Conservation (phyloP, 352 stramenopile genomes). For the Elongisporangium prolatum region DNA sequence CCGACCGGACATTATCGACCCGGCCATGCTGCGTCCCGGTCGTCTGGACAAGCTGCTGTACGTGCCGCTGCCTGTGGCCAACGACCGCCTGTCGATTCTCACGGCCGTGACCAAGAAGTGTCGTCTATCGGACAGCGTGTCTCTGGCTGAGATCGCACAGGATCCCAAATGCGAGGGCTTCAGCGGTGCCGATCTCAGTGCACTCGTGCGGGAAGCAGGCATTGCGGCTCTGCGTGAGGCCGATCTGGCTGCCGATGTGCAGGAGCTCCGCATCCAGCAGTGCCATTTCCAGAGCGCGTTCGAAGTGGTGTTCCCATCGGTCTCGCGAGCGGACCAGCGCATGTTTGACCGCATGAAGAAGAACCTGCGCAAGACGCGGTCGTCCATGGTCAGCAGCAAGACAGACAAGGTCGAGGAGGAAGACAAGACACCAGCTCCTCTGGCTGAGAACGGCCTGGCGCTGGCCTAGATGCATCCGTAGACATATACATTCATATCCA, state of each 20-base stretch:
- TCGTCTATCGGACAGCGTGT: constrained; percentile 55
- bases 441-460: not conserved
- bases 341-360: constrained; percentile 90
- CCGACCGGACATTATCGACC: constrained; percentile 98
- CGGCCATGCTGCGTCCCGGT: constrained; percentile 97
- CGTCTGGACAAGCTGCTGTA: constrained; percentile 99
- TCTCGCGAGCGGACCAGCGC: constrained; percentile 77
- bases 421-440: not conserved
- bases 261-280: constrained; percentile 48
- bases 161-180: constrained; percentile 92
- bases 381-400: constrained; percentile 16
- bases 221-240: constrained; percentile 90
- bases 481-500: not conserved
- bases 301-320: constrained; percentile 77
- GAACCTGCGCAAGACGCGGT: constrained; percentile 71
- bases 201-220: constrained; percentile 95
- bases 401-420: not conserved
- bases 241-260: constrained; percentile 34
- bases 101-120: constrained; percentile 83
- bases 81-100: constrained; percentile 87
- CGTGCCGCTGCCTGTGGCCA: constrained; percentile 92
- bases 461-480: not conserved
- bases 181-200: constrained; percentile 96
- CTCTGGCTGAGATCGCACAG: constrained; percentile 89
- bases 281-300: constrained; percentile 73